phyloP scores from a whole-genome alignment of 345 rosid genomes.

The Salix viminalis region DNA sequence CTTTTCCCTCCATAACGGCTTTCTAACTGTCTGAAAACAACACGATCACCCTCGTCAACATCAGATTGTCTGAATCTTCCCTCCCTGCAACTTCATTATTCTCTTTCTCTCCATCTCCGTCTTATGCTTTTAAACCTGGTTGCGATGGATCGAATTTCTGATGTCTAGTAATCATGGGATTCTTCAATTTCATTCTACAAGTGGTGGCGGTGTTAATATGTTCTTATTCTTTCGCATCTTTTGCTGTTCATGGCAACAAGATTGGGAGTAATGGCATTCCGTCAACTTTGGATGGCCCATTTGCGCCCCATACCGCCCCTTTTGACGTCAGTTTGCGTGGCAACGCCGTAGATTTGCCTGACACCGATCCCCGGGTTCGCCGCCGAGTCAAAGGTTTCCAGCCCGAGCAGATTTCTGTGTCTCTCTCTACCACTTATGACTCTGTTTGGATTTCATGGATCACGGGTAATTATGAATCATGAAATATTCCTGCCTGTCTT shows the following conservation, averaged over 20 bases:
- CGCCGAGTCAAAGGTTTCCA: conserved; percentile 47
- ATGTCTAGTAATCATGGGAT: too few species aligned
- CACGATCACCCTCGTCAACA: too few species aligned
- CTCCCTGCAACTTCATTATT: too few species aligned
- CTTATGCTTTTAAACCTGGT: too few species aligned
- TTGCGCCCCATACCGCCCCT: conserved; percentile 58
- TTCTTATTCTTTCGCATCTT: background rate
- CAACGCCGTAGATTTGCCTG: conserved; percentile 63
- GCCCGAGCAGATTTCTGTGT: conserved; percentile 67
- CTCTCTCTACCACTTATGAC: conserved; percentile 48
- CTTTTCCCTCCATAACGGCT: too few species aligned
- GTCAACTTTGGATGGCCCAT: conserved; percentile 60
- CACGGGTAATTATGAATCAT: conserved; percentile 31
- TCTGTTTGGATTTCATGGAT: conserved; percentile 81
- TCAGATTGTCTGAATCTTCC: too few species aligned
- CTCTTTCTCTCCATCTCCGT: too few species aligned
- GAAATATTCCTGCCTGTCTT: background rate
- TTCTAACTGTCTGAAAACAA: too few species aligned
- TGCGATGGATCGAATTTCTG: too few species aligned
- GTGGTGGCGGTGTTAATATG: background rate
- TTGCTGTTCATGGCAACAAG: background rate
- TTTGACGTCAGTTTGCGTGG: conserved; percentile 53
- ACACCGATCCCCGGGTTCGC: conserved; percentile 54
- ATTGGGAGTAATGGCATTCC: conserved; percentile 18
- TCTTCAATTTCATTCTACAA: too few species aligned